These are phyloP conservation scores for Ceratonia siliqua DNA, from an alignment of 306 rosid genomes.

Conservation along the genomic window DNA sequence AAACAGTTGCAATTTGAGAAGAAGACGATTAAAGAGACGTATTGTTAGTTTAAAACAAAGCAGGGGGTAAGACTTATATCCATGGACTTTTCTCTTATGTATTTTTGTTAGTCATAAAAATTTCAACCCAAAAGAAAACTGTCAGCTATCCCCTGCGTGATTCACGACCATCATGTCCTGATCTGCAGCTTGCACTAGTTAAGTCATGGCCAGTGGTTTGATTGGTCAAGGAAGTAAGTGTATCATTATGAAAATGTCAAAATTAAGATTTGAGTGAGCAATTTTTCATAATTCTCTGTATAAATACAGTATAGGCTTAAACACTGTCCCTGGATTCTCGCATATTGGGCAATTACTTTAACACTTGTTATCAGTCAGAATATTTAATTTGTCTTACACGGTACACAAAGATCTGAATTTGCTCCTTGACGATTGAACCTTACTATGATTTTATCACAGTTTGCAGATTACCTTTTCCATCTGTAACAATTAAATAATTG, in stretches of 20 bases:
- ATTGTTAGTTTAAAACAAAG: slow-evolving; percentile 35
- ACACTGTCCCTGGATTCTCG: background rate
- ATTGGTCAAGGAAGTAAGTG: background rate
- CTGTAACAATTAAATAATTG: background rate
- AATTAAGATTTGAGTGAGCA: background rate
- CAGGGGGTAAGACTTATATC: slow-evolving; percentile 45
- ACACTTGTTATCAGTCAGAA: background rate
- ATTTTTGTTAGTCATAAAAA: background rate
- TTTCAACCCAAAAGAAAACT: background rate
- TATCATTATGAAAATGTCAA: slow-evolving; percentile 11
- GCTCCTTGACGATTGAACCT: background rate
- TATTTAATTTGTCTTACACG: background rate
- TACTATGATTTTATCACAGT: background rate
- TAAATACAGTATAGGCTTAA: background rate
- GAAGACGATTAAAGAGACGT: slow-evolving; percentile 48
- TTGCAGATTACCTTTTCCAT: background rate
- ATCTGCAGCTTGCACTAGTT: slow-evolving; percentile 1
- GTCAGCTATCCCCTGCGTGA: slow-evolving; percentile 6
- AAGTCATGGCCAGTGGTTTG: slow-evolving; percentile 2
- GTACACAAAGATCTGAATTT: background rate
- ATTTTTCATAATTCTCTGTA: background rate
- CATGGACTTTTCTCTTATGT: background rate
- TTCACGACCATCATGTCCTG: slow-evolving; percentile 5
- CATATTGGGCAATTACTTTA: background rate
- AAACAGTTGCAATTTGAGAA: slow-evolving; percentile 45